Base-by-base conservation (phyloP, 2,329 filamentous ascomycete species). In the Ophiocordyceps robertsii region DNA sequence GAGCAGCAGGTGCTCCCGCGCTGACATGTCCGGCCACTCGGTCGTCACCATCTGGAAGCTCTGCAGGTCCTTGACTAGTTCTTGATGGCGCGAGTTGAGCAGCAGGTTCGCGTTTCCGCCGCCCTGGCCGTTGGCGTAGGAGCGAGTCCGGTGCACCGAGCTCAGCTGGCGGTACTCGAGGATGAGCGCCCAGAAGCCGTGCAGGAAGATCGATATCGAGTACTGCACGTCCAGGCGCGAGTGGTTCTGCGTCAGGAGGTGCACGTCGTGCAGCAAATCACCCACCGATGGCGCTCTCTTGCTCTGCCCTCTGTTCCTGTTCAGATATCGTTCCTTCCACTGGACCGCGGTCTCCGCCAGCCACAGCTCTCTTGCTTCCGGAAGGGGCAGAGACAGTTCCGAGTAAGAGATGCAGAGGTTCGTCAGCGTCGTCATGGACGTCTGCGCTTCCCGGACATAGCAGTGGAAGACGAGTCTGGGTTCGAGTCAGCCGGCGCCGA, bases 351-450 rank as follows among this genome's bases (percentile, higher is more conserved):
- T 71, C 29, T 70, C 68, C 2, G 82, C 81, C 39, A 75, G 69
- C 82, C 82, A 88, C 2, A 87, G 56, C 12, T 72, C 67, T 42
- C 71, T 68, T 0, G 74, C 64, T 46, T 73, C 73, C 0, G 82
- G 82, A 0, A 87, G 58, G 1, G 80, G 79, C 3, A 85, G 61
- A 4, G 74, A 74, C 39, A 86, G 61, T 51, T 86, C 82, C 0
- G 78, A 70, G 51, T 84, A 86, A 0, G 80, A 82, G 48, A 85
- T 75, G 17, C 77, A 63, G 0, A 80, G 77, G 45, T 73, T 79
- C 19, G 73, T 76, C 42, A 82, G 65, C 4, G 82, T 67, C 1
- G 77, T 75, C 63, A 86, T 80, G 2, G 82, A 83, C 4, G 73
- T 69, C 46, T 84, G 77, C 0, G 77, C 68, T 51, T 86, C 82